Conservation (phyloP, 495 filamentous ascomycete species). For the Saxophila tyrrhenica region DNA sequence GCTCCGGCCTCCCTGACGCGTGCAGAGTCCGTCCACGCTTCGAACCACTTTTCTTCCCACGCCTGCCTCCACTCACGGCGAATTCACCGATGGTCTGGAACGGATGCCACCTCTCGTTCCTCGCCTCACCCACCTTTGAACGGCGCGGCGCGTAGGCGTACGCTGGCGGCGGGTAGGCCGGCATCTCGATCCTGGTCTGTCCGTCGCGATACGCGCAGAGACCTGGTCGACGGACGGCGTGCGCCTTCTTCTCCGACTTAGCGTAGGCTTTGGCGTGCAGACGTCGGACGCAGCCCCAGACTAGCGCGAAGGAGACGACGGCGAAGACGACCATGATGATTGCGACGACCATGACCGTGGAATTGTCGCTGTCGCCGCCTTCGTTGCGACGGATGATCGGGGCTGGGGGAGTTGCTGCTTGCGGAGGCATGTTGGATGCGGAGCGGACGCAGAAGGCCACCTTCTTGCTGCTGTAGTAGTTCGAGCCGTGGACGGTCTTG, state of each 20-base stretch:
- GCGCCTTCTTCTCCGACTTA: not conserved
- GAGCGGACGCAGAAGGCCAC: not conserved
- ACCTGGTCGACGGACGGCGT: not conserved
- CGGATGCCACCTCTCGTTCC: not conserved
- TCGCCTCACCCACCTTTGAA: slow-evolving; percentile 1
- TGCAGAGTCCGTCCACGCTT: not conserved
- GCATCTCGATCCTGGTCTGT: not conserved
- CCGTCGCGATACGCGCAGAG: not conserved
- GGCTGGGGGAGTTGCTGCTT: not conserved
- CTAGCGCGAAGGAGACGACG: not conserved
- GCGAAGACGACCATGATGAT: not conserved
- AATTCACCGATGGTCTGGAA: not conserved
- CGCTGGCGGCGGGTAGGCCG: not conserved
- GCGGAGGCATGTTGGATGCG: not conserved
- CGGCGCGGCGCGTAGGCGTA: slow-evolving; percentile 2
- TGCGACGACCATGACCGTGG: not conserved
- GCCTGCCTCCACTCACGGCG: not conserved
- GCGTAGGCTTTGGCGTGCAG: not conserved
- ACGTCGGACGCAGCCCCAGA: not conserved
- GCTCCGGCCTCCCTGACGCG: not conserved
- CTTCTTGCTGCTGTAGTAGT: not conserved
- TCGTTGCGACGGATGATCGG: not conserved
- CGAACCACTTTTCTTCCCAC: not conserved
- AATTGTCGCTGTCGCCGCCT: not conserved
- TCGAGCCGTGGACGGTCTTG: not conserved